Evolutionary conservation across 2,329 filamentous ascomycete species (phyloP).

Genomic region (Colletotrichum noveboracense): DNA sequence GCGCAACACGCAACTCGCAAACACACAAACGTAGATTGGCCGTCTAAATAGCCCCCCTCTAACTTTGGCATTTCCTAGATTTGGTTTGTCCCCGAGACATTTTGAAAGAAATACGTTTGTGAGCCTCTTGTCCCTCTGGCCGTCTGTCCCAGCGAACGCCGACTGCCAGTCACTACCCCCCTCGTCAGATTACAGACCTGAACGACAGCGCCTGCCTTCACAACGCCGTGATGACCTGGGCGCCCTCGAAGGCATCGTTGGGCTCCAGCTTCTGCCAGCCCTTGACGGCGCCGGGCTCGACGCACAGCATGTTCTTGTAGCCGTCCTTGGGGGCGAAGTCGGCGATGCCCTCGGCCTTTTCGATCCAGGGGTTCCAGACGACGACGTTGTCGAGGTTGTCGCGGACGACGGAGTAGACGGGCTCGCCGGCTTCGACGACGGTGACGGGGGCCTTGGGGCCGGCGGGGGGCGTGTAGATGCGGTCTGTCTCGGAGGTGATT

Average conservation of each 20-base stretch:
- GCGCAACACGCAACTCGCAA: background rate
- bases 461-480: conserved; percentile 78
- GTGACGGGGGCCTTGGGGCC: conserved; percentile 63
- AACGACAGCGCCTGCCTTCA: background rate
- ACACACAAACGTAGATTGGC: background rate
- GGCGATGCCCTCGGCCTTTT: conserved; percentile 80
- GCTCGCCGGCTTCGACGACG: conserved; percentile 67
- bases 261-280: conserved; percentile 86
- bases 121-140: background rate
- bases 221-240: conserved; percentile 53
- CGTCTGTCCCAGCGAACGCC: background rate
- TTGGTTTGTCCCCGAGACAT: background rate
- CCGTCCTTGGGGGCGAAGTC: conserved; percentile 92
- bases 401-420: conserved; percentile 75
- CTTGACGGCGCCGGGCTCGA: conserved; percentile 86
- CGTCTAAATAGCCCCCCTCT: conserved; percentile 2
- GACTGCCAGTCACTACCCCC: background rate
- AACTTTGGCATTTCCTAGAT: background rate
- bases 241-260: conserved; percentile 70
- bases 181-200: background rate
- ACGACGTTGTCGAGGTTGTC: conserved; percentile 89
- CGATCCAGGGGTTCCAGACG: conserved; percentile 96
- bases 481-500: conserved; percentile 83
- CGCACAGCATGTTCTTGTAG: conserved; percentile 91
- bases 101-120: background rate